These are phyloP conservation scores for Aschersonia sp. DNA, from an alignment of 2,329 filamentous ascomycete genomes.

Conservation along the genomic window DNA sequence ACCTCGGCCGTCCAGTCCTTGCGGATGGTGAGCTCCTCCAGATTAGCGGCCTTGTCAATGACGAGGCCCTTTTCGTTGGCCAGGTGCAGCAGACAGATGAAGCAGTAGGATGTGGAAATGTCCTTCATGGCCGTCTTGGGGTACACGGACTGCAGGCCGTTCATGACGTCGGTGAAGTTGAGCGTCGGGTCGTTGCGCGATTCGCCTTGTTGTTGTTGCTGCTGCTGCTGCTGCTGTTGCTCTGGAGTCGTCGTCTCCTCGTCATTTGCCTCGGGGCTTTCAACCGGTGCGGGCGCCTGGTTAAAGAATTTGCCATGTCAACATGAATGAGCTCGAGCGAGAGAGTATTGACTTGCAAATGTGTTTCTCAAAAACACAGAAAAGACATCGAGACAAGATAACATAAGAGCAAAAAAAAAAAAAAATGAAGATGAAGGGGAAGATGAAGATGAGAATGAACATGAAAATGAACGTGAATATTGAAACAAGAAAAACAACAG, in stretches of 20 bases:
- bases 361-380: no score
- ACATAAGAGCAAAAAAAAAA: no score
- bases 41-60: slow-evolving; percentile 48
- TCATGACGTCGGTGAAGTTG: slow-evolving; percentile 87
- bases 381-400: no score
- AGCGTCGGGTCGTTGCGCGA: slow-evolving; percentile 37
- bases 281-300: slow-evolving; percentile 4
- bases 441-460: neutral
- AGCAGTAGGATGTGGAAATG: slow-evolving; percentile 86
- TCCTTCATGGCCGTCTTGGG: slow-evolving; percentile 76
- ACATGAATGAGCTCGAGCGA: no score
- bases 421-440: neutral
- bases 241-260: neutral
- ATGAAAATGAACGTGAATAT: neutral
- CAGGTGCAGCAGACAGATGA: slow-evolving; percentile 82
- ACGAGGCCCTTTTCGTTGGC: slow-evolving; percentile 85
- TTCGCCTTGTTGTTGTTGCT: slow-evolving; percentile 4
- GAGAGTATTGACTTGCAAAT: no score
- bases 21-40: slow-evolving; percentile 45
- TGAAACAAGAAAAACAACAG: neutral
- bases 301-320: no score
- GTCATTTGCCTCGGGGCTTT: neutral
- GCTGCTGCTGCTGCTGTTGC: neutral
- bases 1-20: slow-evolving; percentile 49
- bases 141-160: slow-evolving; percentile 73